Evolutionary conservation across 2,329 filamentous ascomycete species (phyloP).

Genomic region (Septoria linicola): DNA sequence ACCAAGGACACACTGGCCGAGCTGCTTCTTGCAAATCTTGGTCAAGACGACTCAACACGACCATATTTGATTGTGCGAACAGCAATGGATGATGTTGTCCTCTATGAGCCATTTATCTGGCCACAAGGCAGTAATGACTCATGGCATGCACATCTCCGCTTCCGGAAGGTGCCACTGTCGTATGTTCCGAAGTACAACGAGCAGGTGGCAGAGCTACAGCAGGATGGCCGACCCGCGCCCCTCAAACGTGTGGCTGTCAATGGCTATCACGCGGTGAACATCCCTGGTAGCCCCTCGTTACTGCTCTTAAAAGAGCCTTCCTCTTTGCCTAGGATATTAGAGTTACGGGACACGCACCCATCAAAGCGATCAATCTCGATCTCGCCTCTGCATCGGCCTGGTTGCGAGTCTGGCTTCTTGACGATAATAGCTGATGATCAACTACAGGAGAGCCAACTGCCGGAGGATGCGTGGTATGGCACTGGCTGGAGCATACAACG

Average conservation of each 20-base stretch:
- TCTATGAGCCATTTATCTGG: slow-evolving; percentile 77
- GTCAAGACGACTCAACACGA: slow-evolving; percentile 66
- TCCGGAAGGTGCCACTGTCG: slow-evolving; percentile 72
- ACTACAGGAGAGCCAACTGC: slow-evolving; percentile 71
- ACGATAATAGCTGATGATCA: slow-evolving; percentile 57
- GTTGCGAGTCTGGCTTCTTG: slow-evolving; percentile 78
- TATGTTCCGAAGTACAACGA: slow-evolving; percentile 60
- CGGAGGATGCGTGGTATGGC: slow-evolving; percentile 66
- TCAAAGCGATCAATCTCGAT: slow-evolving; percentile 43
- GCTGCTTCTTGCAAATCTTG: slow-evolving; percentile 79
- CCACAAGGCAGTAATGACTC: slow-evolving; percentile 4
- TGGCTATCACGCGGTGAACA: slow-evolving; percentile 77
- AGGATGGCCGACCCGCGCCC: slow-evolving; percentile 46
- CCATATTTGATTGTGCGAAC: slow-evolving; percentile 83
- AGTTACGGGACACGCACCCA: slow-evolving; percentile 15
- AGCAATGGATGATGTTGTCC: slow-evolving; percentile 73
- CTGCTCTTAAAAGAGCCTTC: slow-evolving; percentile 82
- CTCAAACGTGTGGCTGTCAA: slow-evolving; percentile 64
- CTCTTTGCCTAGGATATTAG: slow-evolving; percentile 65
- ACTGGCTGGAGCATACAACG: slow-evolving; percentile 74
- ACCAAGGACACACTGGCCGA: slow-evolving; percentile 74
- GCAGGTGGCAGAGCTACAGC: slow-evolving; percentile 48
- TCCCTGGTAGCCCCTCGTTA: slow-evolving; percentile 74
- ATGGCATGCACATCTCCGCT: slow-evolving; percentile 63
- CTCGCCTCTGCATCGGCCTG: slow-evolving; percentile 72